phyloP scores from a whole-genome alignment of 352 stramenopile species.

The Pythium rishiriense region DNA sequence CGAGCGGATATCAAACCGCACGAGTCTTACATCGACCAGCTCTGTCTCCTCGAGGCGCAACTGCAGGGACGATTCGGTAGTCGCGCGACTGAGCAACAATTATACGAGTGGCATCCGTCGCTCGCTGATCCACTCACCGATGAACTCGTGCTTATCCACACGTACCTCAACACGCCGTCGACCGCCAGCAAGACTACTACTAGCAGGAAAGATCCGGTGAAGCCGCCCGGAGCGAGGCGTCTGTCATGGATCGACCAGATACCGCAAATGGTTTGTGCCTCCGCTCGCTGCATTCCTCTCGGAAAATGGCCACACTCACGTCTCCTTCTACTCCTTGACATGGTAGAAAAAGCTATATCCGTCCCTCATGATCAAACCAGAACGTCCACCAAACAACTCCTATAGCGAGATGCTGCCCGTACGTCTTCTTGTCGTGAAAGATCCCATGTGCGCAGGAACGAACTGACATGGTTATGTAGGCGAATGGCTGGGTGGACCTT shows the following conservation, averaged over 20 bases:
- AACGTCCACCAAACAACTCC: slow-evolving; percentile 72
- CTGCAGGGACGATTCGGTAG: slow-evolving; percentile 47
- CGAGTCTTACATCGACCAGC: slow-evolving; percentile 74
- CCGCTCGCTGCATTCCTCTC: background rate
- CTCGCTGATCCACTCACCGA: slow-evolving; percentile 49
- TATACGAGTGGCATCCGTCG: slow-evolving; percentile 70
- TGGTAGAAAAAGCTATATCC: slow-evolving; percentile 57
- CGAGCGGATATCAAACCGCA: slow-evolving; percentile 84
- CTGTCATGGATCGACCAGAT: slow-evolving; percentile 78
- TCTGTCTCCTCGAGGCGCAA: slow-evolving; percentile 65
- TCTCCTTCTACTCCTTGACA: background rate
- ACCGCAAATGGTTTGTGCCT: slow-evolving; percentile 47
- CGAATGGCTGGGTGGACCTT: slow-evolving; percentile 73
- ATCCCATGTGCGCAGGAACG: no score
- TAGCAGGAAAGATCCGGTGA: slow-evolving; percentile 29
- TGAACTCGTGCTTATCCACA: slow-evolving; percentile 78
- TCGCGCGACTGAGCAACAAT: slow-evolving; percentile 55
- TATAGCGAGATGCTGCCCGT: slow-evolving; percentile 80
- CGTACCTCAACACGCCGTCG: slow-evolving; percentile 60
- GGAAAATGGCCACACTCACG: no score
- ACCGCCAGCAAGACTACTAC: slow-evolving; percentile 18
- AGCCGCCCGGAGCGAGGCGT: slow-evolving; percentile 29
- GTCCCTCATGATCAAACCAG: slow-evolving; percentile 52
- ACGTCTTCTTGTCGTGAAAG: slow-evolving; percentile 23
- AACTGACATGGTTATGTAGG: slow-evolving; percentile 27